These are phyloP conservation scores for Oemleria cerasiformis DNA, from an alignment of 306 rosid species.

Conservation along the genomic window DNA sequence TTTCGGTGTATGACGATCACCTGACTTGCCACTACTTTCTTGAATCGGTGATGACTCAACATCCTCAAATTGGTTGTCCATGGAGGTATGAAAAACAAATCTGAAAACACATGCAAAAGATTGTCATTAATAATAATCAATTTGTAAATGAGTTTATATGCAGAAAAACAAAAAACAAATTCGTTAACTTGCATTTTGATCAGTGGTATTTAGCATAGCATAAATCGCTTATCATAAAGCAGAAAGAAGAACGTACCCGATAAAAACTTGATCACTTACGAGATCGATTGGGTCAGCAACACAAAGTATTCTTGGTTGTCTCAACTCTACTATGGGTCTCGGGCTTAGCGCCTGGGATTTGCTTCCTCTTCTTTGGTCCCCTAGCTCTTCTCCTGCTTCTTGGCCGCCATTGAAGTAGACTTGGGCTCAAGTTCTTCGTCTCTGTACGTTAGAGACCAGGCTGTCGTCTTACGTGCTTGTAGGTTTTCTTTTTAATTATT, in stretches of 20 bases:
- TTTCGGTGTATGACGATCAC: background rate
- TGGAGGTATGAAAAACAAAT: background rate
- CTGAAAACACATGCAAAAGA: background rate
- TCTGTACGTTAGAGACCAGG: background rate
- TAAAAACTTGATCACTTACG: fast-evolving
- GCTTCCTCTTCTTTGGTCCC: conserved; percentile 59
- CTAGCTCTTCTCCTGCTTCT: conserved; percentile 33
- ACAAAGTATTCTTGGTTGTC: no score
- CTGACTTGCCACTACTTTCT: background rate
- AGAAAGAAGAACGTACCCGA: no score
- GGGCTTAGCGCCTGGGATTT: conserved; percentile 30
- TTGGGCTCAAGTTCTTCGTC: conserved; percentile 3
- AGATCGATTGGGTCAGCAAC: no score
- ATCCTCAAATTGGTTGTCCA: background rate
- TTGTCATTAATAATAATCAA: no score
- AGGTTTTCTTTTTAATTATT: no score
- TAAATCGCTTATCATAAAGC: no score
- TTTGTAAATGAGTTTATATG: no score
- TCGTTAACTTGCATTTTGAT: no score
- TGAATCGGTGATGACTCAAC: background rate
- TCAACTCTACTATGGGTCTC: conserved; percentile 29
- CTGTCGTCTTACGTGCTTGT: background rate
- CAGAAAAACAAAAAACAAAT: no score
- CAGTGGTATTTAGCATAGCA: no score
- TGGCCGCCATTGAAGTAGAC: conserved; percentile 60